Conservation (phyloP, 1,284 basidiomycete genomes). For the Tilletia walkeri region DNA sequence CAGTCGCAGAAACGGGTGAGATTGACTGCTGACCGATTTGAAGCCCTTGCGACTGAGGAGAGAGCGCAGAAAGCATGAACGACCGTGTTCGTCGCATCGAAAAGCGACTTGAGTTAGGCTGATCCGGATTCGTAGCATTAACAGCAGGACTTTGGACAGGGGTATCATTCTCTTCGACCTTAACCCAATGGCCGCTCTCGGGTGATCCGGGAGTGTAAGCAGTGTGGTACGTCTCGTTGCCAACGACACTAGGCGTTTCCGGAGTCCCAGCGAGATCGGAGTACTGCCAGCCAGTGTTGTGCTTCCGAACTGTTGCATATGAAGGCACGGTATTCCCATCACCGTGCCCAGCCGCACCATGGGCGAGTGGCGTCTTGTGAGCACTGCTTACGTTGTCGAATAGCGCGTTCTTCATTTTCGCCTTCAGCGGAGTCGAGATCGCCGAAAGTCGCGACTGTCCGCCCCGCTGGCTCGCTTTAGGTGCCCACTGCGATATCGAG, state of each 20-base stretch:
- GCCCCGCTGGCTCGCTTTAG: neutral
- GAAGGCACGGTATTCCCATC: neutral
- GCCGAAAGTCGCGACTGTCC: neutral
- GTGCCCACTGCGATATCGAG: neutral
- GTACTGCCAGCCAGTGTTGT: neutral
- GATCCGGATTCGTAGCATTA: too few species aligned
- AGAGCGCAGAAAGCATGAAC: conserved; percentile 8
- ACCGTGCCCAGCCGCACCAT: too few species aligned
- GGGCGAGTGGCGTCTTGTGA: neutral
- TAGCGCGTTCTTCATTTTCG: neutral
- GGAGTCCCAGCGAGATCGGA: neutral
- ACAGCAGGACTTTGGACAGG: neutral
- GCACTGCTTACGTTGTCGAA: neutral
- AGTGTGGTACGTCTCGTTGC: conserved; percentile 3
- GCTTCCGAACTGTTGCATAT: conserved; percentile 9
- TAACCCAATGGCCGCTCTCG: conserved; percentile 9
- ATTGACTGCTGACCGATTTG: neutral
- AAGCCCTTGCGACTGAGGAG: neutral
- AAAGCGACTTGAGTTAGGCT: neutral
- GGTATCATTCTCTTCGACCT: neutral
- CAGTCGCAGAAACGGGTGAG: neutral
- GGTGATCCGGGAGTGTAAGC: neutral
- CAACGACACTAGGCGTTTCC: neutral
- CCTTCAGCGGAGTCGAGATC: neutral
- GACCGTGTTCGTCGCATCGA: conserved; percentile 12